phyloP scores from a whole-genome alignment of 2,329 filamentous ascomycete genomes.

The Nannizziopsis arthrosporioides region DNA sequence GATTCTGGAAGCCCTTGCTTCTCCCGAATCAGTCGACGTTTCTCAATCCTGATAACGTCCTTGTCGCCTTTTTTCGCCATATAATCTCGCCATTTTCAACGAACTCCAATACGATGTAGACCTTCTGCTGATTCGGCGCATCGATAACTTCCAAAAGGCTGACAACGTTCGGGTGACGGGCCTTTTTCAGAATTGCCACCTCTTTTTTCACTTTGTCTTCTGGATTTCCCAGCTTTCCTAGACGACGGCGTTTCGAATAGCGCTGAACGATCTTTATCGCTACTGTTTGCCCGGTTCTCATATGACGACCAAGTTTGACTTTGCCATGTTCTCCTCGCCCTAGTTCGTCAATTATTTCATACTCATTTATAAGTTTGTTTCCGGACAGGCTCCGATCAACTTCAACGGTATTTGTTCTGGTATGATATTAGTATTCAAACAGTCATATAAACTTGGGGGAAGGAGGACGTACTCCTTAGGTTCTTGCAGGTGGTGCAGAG shows the following conservation, averaged over 20 bases:
- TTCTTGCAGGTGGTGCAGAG: slow-evolving; percentile 59
- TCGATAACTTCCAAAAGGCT: slow-evolving; percentile 94
- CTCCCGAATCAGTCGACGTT: slow-evolving; percentile 58
- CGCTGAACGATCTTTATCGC: slow-evolving; percentile 98
- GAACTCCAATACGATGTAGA: slow-evolving; percentile 94
- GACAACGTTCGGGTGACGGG: slow-evolving; percentile 92
- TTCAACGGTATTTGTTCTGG: slow-evolving; percentile 74
- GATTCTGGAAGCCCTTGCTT: slow-evolving; percentile 72
- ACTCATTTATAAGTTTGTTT: slow-evolving; percentile 93
- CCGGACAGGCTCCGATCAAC: slow-evolving; percentile 86
- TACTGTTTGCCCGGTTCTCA: slow-evolving; percentile 63
- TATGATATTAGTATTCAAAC: slow-evolving; percentile 3
- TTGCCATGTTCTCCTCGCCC: slow-evolving; percentile 94
- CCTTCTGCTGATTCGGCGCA: slow-evolving; percentile 90
- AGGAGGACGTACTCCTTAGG: slow-evolving; percentile 53
- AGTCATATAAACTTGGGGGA: slow-evolving; percentile 7
- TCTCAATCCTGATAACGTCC: slow-evolving; percentile 73
- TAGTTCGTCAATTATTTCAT: slow-evolving; percentile 92
- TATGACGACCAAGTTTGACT: slow-evolving; percentile 83
- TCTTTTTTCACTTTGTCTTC: slow-evolving; percentile 76
- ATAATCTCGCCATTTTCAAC: slow-evolving; percentile 88
- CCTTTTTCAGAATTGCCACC: slow-evolving; percentile 97
- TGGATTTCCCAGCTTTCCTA: slow-evolving; percentile 62
- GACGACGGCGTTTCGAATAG: slow-evolving; percentile 80
- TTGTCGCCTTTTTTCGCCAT: slow-evolving; percentile 84